A percentile compares a stretch with the other conserved stretches of the same genome.
Conservation (phyloP, 75 land plant species). For the Cunninghamia lanceolata region DNA sequence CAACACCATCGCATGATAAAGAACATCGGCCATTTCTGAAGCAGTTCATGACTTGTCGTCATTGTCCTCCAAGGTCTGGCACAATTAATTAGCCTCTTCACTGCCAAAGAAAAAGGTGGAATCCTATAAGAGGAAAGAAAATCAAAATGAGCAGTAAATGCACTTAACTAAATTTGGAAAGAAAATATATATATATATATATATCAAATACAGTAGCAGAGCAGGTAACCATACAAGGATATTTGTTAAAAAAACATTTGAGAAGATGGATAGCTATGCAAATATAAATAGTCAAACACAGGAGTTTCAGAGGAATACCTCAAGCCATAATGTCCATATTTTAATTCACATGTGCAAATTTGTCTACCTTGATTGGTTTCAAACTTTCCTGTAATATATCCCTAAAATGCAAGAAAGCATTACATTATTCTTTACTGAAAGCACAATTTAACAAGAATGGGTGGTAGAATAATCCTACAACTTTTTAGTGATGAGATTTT, state of each 20-base stretch:
- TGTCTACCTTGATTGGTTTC: not conserved
- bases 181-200: not conserved
- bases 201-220: not conserved
- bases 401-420: not conserved
- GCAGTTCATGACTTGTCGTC: conserved; percentile 77
- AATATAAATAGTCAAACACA: not conserved
- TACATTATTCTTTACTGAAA: not conserved
- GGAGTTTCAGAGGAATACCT: not conserved
- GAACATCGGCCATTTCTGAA: conserved; percentile 95
- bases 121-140: not conserved
- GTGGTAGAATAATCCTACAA: not conserved
- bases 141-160: not conserved
- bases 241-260: not conserved
- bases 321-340: not conserved
- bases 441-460: not conserved
- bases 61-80: conserved; percentile 63
- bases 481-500: not conserved
- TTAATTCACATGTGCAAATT: not conserved
- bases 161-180: not conserved
- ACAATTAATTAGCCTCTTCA: conserved; percentile 92
- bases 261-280: not conserved
- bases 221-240: not conserved
- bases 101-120: conserved; percentile 27
- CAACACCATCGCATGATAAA: conserved; percentile 89
- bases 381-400: not conserved